Percentiles rank a stretch among this genome's conserved stretches.
Conservation (phyloP, 169 alveolate species). For the Theileria sp. region DNA sequence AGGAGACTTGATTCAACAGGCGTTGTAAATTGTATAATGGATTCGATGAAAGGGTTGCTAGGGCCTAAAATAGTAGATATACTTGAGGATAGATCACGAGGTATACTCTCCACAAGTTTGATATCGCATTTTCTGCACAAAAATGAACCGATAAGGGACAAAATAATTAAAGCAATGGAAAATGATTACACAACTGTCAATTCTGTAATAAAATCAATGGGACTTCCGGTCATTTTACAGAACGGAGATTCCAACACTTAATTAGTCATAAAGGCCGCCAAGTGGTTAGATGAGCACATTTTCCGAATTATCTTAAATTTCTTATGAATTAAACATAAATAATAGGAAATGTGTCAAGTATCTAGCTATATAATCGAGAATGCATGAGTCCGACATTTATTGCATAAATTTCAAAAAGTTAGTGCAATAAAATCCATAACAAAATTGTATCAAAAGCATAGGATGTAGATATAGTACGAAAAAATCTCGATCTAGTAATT, state of each 20-base stretch:
- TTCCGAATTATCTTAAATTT: not conserved
- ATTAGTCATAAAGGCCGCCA: not conserved
- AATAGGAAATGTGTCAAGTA: slow-evolving; percentile 6
- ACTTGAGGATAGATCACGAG: slow-evolving; percentile 72
- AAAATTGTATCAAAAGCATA: not conserved
- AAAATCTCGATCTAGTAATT: not conserved
- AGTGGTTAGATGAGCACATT: not conserved
- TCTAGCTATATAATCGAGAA: not conserved
- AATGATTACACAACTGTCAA: slow-evolving; percentile 41
- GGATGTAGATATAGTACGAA: not conserved
- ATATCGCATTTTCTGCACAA: slow-evolving; percentile 76
- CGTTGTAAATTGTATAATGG: slow-evolving; percentile 77
- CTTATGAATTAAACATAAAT: not conserved
- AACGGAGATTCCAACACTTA: not conserved
- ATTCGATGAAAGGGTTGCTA: slow-evolving; percentile 73
- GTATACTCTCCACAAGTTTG: slow-evolving; percentile 73
- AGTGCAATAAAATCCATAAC: not conserved
- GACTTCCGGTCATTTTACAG: not conserved
- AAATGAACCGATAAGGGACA: slow-evolving; percentile 20
- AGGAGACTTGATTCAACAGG: slow-evolving; percentile 80
- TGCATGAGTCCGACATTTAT: not conserved
- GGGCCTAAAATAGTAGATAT: slow-evolving; percentile 74
- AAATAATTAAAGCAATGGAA: slow-evolving; percentile 57
- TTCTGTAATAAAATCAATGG: slow-evolving; percentile 7
- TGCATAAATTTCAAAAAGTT: not conserved